Base-by-base conservation (phyloP, 2,329 filamentous ascomycete genomes). In the Fusarium foetens region DNA sequence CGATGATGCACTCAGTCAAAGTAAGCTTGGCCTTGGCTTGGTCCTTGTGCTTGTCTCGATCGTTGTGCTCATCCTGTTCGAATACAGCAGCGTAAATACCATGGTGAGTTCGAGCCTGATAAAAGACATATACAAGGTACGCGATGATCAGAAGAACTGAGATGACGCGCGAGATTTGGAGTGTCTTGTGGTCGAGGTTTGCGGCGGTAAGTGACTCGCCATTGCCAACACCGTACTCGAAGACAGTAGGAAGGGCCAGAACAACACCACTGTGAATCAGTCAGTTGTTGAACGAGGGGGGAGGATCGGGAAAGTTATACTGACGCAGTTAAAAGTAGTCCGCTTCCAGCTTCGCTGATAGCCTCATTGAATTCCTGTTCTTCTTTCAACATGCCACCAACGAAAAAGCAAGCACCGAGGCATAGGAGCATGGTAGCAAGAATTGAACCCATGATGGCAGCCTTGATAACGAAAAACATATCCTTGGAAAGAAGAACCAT, bases 401-500 rank as follows among this genome's bases (percentile, higher is more conserved):
- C 87, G 68, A 95, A 89, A 84, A 97, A 97, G 79, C 93, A 96
- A 58, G 91, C 78, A 0, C 94, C 94, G 31, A 97, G 82, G 74
- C 94, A 97, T 2, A 97, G 85, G 48, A 97, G 83, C 82, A 96
- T 88, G 36, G 94, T 97, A 17, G 94, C 93, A 38, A 97, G 81
- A 48, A 97, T 92, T 1, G 93, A 95, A 39, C 94, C 94, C 1
- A 97, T 83, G 61, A 97, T 95, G 31, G 94, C 94, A 58, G 93
- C 93, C 78, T 94, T 90, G 75, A 97, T 93, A 74, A 96, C 92
- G n/a, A 87, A 85, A 66, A 92, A 90, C 79, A 84, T 81, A 57
- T 84, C 73, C 4, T 84, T 80, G 16, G 79, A 80, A 8, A 96
- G 85, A 48, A 97, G 83, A 5, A 95, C 88, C 84, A 95, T 92